phyloP scores from a whole-genome alignment of 106 monocot genomes.

The Dendrobium huoshanense region DNA sequence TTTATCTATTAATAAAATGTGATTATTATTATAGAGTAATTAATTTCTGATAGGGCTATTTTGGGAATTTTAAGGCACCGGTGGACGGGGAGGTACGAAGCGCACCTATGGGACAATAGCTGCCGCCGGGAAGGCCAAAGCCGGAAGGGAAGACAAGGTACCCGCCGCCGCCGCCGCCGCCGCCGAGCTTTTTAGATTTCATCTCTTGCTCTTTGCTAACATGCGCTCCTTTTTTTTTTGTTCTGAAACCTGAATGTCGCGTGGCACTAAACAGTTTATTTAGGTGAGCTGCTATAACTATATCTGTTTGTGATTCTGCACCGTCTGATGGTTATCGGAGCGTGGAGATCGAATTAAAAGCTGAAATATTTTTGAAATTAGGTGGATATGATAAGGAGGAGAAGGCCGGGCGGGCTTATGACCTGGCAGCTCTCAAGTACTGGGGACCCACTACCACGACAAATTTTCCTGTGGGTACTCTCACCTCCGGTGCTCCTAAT shows the following conservation, averaged over 20 bases:
- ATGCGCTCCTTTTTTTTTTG: not conserved
- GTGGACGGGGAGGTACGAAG: constrained; percentile 98
- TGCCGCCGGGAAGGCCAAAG: constrained; percentile 95
- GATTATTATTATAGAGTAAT: too few relatives aligned
- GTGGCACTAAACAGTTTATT: not conserved
- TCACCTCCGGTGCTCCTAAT: not conserved
- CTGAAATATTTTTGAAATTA: constrained; percentile 5
- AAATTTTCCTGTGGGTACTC: constrained; percentile 70
- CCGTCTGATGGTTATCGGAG: not conserved
- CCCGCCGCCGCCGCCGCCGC: not conserved
- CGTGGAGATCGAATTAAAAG: not conserved
- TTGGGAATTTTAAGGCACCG: constrained; percentile 51
- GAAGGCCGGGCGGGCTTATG: constrained; percentile 97
- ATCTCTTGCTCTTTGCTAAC: constrained; percentile 1
- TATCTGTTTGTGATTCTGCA: not conserved
- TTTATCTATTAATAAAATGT: too few relatives aligned
- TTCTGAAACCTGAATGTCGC: not conserved
- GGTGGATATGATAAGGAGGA: constrained; percentile 98
- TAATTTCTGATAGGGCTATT: too few relatives aligned
- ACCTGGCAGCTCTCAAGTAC: constrained; percentile 94
- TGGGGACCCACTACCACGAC: constrained; percentile 95
- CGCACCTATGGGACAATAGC: constrained; percentile 97
- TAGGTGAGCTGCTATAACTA: not conserved
- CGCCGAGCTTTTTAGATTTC: not conserved
- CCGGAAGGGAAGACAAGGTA: constrained; percentile 95